A percentile compares a stretch with the other conserved stretches of the same genome.
phyloP scores from a whole-genome alignment of 441 rosid genomes.

The Flueggea neowawraea region DNA sequence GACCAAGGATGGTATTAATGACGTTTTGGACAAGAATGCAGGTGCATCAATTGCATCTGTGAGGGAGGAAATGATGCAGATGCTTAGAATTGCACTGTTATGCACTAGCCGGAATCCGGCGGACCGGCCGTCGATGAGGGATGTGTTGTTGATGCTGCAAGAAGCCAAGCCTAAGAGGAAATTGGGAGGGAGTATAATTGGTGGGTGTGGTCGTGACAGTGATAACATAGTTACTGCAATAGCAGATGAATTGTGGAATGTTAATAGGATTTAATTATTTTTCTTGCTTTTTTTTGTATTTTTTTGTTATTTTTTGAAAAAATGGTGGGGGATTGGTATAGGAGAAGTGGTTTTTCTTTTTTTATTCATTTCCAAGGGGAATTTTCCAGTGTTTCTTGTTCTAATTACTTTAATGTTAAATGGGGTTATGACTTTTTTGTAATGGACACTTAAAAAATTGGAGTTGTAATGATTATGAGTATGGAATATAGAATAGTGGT shows the following conservation, averaged over 20 bases:
- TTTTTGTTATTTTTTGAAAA: conserved; percentile 14
- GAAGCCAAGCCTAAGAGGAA: conserved; percentile 90
- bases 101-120: conserved; percentile 80
- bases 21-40: conserved; percentile 61
- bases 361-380: conserved; percentile 18
- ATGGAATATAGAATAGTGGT: neutral
- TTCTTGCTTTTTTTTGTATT: conserved; percentile 5
- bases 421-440: conserved; percentile 3
- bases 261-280: conserved; percentile 34
- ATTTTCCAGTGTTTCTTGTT: conserved; percentile 27
- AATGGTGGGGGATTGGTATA: conserved; percentile 62
- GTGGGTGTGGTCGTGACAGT: conserved; percentile 17
- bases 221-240: conserved; percentile 15
- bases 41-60: conserved; percentile 63
- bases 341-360: conserved; percentile 33
- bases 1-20: conserved; percentile 52
- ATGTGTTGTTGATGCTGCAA: conserved; percentile 84
- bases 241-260: conserved; percentile 38
- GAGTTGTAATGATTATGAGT: conserved; percentile 1
- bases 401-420: conserved; percentile 1
- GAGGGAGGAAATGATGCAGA: conserved; percentile 88
- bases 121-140: conserved; percentile 96
- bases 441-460: neutral
- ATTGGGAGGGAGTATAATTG: conserved; percentile 25
- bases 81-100: conserved; percentile 75